Percentiles rank a stretch among this genome's conserved stretches.
Evolutionary conservation across 306 rosid species (phyloP).

Genomic region (Rubus parviflorus): DNA sequence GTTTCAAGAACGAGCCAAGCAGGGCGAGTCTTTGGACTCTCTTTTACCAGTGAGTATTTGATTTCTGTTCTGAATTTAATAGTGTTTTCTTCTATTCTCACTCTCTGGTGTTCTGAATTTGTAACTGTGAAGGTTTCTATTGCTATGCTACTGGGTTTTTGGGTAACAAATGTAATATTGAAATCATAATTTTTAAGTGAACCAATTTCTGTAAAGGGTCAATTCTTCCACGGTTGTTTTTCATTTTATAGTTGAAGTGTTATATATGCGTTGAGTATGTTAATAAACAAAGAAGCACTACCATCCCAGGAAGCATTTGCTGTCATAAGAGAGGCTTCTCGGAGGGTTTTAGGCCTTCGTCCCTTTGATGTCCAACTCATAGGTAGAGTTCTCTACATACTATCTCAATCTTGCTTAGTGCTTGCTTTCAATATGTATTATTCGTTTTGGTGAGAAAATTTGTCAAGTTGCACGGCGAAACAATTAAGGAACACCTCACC

Average conservation of each 20-base stretch:
- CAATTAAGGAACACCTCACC: too few species aligned
- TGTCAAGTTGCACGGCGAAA: not conserved
- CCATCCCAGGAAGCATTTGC: constrained; percentile 86
- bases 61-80: not conserved
- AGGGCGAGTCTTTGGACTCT: constrained; percentile 77
- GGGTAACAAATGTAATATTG: not conserved
- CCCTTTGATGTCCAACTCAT: constrained; percentile 94
- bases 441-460: not conserved
- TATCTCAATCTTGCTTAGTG: not conserved
- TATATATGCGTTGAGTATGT: not conserved
- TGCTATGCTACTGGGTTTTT: not conserved
- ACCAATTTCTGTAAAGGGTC: too few species aligned
- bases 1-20: constrained; percentile 63
- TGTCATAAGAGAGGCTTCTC: constrained; percentile 92
- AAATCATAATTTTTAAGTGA: not conserved
- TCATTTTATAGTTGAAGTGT: not conserved
- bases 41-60: constrained; percentile 64
- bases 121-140: not conserved
- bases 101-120: not conserved
- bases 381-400: constrained; percentile 33
- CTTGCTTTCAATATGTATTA: not conserved
- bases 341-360: constrained; percentile 89
- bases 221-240: not conserved
- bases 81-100: not conserved
- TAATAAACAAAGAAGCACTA: constrained; percentile 9